Percentiles rank a stretch among this genome's conserved stretches.
Conservation (phyloP, 2,329 filamentous ascomycete species). For the Cercospora beticola region DNA sequence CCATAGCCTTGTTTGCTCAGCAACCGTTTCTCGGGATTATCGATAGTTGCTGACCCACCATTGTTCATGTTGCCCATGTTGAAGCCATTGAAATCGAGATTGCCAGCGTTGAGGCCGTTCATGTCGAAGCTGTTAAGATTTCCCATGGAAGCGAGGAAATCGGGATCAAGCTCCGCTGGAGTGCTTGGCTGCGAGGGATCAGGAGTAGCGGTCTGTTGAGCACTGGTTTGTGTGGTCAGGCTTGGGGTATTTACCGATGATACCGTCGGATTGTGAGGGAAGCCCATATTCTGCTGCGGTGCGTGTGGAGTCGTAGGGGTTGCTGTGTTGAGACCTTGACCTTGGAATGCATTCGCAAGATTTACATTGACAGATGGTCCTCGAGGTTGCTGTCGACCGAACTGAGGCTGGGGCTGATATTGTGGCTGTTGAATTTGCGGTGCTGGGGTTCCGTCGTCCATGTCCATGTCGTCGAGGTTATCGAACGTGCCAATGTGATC, state of each 20-base stretch:
- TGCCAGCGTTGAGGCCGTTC: constrained; percentile 40
- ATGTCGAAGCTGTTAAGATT: constrained; percentile 40
- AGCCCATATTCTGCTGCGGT: constrained; percentile 63
- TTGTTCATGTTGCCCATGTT: constrained; percentile 61
- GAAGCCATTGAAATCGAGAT: constrained; percentile 38
- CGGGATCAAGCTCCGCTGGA: constrained; percentile 67
- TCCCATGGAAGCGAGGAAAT: constrained; percentile 39
- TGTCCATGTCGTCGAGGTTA: constrained; percentile 91
- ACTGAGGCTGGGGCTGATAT: constrained; percentile 50
- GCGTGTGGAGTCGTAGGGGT: constrained; percentile 82
- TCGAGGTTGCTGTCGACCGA: constrained; percentile 56
- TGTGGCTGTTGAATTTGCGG: constrained; percentile 41
- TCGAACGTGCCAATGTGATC: constrained; percentile 40
- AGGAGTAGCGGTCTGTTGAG: constrained; percentile 60
- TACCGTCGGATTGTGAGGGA: constrained; percentile 92
- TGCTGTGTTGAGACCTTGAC: constrained; percentile 76
- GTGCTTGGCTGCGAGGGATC: constrained; percentile 69
- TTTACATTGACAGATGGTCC: constrained; percentile 76
- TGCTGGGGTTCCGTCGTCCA: constrained; percentile 82
- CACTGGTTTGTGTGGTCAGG: constrained; percentile 71
- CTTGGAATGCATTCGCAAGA: constrained; percentile 66
- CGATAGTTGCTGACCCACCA: constrained; percentile 60
- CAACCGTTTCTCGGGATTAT: constrained; percentile 90
- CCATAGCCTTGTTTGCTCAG: constrained; percentile 75
- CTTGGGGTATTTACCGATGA: constrained; percentile 97